These are phyloP conservation scores for Apiospora hydei DNA, from an alignment of 2,329 filamentous ascomycete genomes.

Conservation along the genomic window DNA sequence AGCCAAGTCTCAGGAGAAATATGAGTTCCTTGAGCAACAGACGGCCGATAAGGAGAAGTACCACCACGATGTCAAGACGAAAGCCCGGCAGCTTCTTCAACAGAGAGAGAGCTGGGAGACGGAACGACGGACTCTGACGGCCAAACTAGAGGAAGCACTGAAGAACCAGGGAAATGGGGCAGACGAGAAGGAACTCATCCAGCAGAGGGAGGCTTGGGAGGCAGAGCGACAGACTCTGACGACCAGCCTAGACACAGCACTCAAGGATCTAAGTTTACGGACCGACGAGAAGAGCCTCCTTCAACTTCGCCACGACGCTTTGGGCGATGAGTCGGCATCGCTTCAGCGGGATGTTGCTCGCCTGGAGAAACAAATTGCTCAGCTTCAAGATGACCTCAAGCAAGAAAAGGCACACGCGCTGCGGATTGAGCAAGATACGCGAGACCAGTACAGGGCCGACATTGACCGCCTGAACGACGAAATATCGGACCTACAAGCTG, in stretches of 20 bases:
- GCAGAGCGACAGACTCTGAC: slow-evolving; percentile 50
- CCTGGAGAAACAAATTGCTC: slow-evolving; percentile 53
- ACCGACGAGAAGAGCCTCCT: slow-evolving; percentile 73
- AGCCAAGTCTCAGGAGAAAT: slow-evolving; percentile 57
- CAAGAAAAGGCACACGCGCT: slow-evolving; percentile 64
- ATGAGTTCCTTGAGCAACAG: slow-evolving; percentile 60
- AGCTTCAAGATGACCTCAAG: slow-evolving; percentile 57
- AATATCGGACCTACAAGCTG: slow-evolving; percentile 68
- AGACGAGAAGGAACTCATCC: slow-evolving; percentile 52
- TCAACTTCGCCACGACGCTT: slow-evolving; percentile 71
- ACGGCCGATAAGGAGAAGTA: slow-evolving; percentile 55
- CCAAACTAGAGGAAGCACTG: slow-evolving; percentile 62
- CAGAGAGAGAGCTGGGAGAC: slow-evolving; percentile 50
- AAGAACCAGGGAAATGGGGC: slow-evolving; percentile 54
- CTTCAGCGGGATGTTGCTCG: slow-evolving; percentile 69
- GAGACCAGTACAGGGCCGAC: slow-evolving; percentile 60
- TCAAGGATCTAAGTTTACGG: slow-evolving; percentile 65
- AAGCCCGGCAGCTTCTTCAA: slow-evolving; percentile 52
- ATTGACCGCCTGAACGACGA: slow-evolving; percentile 59
- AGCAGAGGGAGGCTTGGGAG: slow-evolving; percentile 51
- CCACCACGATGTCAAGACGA: slow-evolving; percentile 52
- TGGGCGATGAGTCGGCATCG: slow-evolving; percentile 70
- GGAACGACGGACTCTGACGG: slow-evolving; percentile 51
- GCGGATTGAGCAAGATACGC: slow-evolving; percentile 67
- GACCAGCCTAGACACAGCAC: slow-evolving; percentile 60